Evolutionary conservation across 2,329 filamentous ascomycete species (phyloP).

Genomic region (Colletotrichum sp.): DNA sequence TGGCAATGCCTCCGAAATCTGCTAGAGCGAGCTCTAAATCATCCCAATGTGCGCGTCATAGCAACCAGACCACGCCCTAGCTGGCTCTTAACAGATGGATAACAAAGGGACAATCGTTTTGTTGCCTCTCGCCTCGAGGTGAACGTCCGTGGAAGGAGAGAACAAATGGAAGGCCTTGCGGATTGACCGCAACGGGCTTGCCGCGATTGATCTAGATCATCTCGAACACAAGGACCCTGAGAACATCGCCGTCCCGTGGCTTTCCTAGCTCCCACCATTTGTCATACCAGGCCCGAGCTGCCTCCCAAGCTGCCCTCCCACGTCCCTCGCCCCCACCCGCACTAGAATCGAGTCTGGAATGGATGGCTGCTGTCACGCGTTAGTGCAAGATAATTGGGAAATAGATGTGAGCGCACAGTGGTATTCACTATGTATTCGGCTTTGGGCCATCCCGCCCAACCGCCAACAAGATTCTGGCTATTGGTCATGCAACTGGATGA

Average conservation of each 20-base stretch:
- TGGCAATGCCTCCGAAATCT: not conserved
- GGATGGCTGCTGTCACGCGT: not conserved
- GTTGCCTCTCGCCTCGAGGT: not conserved
- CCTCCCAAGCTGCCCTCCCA: not conserved
- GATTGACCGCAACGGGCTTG: not conserved
- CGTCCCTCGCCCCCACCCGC: not conserved
- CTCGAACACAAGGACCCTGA: not conserved
- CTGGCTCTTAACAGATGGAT: not conserved
- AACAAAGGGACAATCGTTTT: not conserved
- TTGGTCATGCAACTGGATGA: conserved; percentile 18
- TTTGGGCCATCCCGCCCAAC: not conserved
- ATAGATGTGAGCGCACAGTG: conserved; percentile 6
- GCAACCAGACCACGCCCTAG: not conserved
- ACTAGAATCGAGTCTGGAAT: not conserved
- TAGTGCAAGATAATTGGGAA: conserved; percentile 4
- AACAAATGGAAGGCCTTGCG: not conserved
- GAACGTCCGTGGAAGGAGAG: not conserved
- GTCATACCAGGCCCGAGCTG: not conserved
- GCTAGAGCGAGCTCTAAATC: not conserved
- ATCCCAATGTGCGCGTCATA: conserved; percentile 14
- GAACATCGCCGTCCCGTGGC: not conserved
- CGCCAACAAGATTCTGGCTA: conserved; percentile 13
- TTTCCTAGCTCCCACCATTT: not conserved
- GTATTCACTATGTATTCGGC: conserved; percentile 2
- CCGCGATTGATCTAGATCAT: not conserved